phyloP scores from a whole-genome alignment of 352 stramenopile genomes.

The Phytophthora meadii region DNA sequence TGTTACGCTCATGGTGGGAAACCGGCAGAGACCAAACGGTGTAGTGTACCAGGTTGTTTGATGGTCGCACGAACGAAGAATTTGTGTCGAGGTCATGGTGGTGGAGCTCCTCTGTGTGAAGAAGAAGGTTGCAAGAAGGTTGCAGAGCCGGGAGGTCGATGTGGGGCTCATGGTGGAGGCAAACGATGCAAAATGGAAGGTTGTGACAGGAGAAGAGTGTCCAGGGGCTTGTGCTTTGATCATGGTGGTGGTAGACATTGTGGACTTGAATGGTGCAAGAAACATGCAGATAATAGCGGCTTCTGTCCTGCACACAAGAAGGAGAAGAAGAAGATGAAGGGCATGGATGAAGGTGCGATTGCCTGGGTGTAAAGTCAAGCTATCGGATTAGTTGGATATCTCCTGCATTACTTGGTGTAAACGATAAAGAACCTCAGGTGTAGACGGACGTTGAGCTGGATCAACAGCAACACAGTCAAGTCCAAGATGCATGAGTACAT shows the following conservation, averaged over 20 bases:
- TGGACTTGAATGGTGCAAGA: slow-evolving; percentile 22
- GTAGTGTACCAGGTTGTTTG: slow-evolving; percentile 20
- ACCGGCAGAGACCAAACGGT: slow-evolving; percentile 23
- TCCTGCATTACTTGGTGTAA: slow-evolving; percentile 13
- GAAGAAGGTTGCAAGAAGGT: slow-evolving; percentile 29
- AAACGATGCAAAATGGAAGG: slow-evolving; percentile 28
- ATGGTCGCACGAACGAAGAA: slow-evolving; percentile 27
- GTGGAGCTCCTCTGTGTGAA: slow-evolving; percentile 21
- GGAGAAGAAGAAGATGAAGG: slow-evolving; percentile 16
- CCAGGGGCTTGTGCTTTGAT: slow-evolving; percentile 18
- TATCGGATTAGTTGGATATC: neutral
- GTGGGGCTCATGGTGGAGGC: slow-evolving; percentile 23
- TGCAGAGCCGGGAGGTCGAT: slow-evolving; percentile 26
- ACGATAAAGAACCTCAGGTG: slow-evolving; percentile 24
- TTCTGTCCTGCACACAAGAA: slow-evolving; percentile 21
- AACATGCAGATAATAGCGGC: slow-evolving; percentile 7
- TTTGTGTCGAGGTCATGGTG: slow-evolving; percentile 24
- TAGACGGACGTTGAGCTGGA: slow-evolving; percentile 19
- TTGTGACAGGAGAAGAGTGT: slow-evolving; percentile 20
- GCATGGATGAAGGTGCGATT: neutral
- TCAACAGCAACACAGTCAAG: slow-evolving; percentile 20
- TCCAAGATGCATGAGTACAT: slow-evolving; percentile 17
- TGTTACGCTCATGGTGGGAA: slow-evolving; percentile 36
- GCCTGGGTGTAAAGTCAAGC: too few species aligned
- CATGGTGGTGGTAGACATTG: slow-evolving; percentile 27